Evolutionary conservation across 768 basidiomycete species (phyloP), one percentile per base, ranked within the genome.

Genomic region (Strobilomyces dryophilus): DNA sequence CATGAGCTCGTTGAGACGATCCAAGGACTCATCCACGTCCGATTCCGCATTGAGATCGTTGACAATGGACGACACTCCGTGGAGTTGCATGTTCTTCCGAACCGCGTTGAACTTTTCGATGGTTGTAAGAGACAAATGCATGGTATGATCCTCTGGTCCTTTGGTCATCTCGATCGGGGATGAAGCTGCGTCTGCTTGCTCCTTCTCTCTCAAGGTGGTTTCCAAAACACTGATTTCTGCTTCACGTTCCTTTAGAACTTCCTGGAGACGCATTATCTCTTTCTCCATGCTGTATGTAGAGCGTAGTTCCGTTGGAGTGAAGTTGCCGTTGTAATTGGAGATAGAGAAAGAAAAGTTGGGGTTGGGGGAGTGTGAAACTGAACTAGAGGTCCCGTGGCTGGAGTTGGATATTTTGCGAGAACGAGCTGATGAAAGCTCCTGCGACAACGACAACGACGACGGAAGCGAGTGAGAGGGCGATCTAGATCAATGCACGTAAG

Each of bases 371-470:
- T 78, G 78, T 15, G 84, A 84, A n/a, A 81, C 73, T 15, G 76
- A 71, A 58, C 81, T 83, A 83, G 79, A 81, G 56, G 84, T 85
- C 63, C 79, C 81, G 70, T 85, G 79, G 67, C 86, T 87, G 61
- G 88, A 91, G 61, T 80, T 81, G 52, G 90, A 92, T 63, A 79
- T 76, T 75, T 87, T 87, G 80, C 88, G 89, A 76, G 84, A 89
- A 66, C 85, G 87, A 74, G 74, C 89, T 77, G 86, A 92, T 61
- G 85, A 92, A 60, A 92, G 81, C 80, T 92, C 93, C 93, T 98
- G 94, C 77, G 94, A 95, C 63, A 95, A 85, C 79, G 94, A 95
- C 77, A 86, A 83, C 70, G 93, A 94, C 73, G 94, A 85, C 80
- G 90, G 92, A 76, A 86, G 84, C 71, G 93, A 93, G 75, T 90